Evolutionary conservation across 202 grass and related monocot species (phyloP).

Genomic region (Setaria italica): DNA sequence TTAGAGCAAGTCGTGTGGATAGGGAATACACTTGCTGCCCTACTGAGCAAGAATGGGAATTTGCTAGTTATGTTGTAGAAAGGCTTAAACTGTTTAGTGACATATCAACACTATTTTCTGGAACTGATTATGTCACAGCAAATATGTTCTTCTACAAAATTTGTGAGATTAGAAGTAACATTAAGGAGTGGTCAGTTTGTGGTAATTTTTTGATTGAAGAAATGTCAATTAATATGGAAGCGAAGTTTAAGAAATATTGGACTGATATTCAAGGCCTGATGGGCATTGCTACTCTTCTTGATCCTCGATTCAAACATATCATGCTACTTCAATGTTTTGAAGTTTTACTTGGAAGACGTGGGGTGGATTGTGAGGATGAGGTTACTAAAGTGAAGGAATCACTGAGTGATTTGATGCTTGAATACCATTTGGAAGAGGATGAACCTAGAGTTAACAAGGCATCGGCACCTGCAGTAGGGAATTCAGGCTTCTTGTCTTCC

Average conservation of each 20-base stretch:
- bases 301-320: background rate
- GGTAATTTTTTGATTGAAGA: background rate
- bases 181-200: background rate
- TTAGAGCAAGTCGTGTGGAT: background rate
- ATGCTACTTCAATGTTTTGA: no score
- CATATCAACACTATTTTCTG: background rate
- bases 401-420: no score
- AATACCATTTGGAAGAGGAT: no score
- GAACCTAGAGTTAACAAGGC: no score
- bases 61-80: background rate
- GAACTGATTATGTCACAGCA: constrained; percentile 2
- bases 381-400: no score
- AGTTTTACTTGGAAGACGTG: no score
- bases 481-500: no score
- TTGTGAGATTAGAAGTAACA: background rate
- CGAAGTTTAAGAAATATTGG: constrained; percentile 26
- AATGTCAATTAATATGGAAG: background rate
- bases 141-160: constrained; percentile 15
- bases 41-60: background rate
- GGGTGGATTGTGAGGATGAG: no score
- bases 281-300: background rate
- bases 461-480: no score
- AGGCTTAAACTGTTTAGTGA: constrained; percentile 7
- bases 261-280: background rate
- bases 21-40: background rate